Conservation (phyloP, 2,329 filamentous ascomycete genomes). For the Clonostachys chloroleuca region DNA sequence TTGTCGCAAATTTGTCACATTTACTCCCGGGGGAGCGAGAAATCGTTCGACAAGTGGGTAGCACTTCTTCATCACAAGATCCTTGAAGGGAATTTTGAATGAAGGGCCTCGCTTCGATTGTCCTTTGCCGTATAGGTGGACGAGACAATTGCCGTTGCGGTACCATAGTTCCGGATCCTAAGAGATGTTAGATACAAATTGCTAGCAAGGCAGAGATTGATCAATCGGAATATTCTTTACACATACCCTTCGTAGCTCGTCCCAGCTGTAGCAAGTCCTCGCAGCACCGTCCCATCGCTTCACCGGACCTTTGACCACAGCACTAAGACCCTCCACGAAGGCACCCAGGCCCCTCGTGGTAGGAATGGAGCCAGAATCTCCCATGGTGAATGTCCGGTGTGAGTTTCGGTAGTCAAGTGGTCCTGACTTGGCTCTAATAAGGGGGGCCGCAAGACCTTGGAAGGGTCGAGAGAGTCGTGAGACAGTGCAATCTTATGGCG, state of each 20-base stretch:
- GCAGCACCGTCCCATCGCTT: constrained; percentile 47
- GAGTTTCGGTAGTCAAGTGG: too few species aligned
- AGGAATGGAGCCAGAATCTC: background rate
- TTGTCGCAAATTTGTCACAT: constrained; percentile 14
- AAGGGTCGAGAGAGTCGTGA: too few species aligned
- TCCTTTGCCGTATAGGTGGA: constrained; percentile 64
- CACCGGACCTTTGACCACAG: constrained; percentile 14
- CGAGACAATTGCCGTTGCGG: constrained; percentile 61
- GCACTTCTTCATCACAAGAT: constrained; percentile 54
- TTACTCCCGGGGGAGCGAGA: constrained; percentile 23
- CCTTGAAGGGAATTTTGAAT: constrained; percentile 58
- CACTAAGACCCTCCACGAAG: constrained; percentile 15
- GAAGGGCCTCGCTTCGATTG: constrained; percentile 62
- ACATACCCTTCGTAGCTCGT: constrained; percentile 41
- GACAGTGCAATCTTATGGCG: too few species aligned
- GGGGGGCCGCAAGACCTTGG: too few species aligned
- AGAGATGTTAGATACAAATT: background rate
- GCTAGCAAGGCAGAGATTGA: background rate
- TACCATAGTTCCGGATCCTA: constrained; percentile 72
- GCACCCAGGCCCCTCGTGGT: constrained; percentile 12
- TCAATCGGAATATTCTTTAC: background rate
- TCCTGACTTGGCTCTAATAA: too few species aligned
- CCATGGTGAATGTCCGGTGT: too few species aligned
- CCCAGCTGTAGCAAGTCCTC: constrained; percentile 37
- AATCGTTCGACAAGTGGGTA: constrained; percentile 54